Conservation (phyloP, 306 rosid species). For the Trifolium subterraneum region DNA sequence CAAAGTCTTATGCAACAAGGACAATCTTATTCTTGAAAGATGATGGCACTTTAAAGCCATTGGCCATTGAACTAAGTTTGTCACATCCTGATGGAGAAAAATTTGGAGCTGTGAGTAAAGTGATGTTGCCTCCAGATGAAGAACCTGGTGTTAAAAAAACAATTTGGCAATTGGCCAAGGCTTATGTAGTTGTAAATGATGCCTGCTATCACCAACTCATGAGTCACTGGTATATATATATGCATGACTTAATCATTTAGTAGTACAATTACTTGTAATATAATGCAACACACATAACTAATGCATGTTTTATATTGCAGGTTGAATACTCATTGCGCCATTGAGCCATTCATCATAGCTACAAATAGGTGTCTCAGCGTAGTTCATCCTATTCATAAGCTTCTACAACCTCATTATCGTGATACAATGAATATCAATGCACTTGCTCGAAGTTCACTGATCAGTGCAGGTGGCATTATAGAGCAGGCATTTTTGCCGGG, state of each 20-base stretch:
- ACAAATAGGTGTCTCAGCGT: slow-evolving; percentile 22
- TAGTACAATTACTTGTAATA: background rate
- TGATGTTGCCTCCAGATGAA: background rate
- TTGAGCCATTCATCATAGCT: slow-evolving; percentile 26
- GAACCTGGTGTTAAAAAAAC: background rate
- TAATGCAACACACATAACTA: too few species aligned
- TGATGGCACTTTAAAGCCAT: slow-evolving; percentile 3
- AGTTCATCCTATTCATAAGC: slow-evolving; percentile 23
- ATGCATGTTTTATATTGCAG: slow-evolving; percentile 27
- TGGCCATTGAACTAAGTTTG: slow-evolving; percentile 28
- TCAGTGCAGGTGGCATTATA: slow-evolving; percentile 14
- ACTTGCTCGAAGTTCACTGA: slow-evolving; percentile 12
- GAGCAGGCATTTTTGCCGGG: slow-evolving; percentile 20
- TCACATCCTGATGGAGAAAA: slow-evolving; percentile 12
- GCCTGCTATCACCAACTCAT: slow-evolving; percentile 23
- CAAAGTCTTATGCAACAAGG: slow-evolving; percentile 18
- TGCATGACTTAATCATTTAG: background rate
- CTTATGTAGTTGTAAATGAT: slow-evolving; percentile 22
- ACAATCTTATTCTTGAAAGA: slow-evolving; percentile 28
- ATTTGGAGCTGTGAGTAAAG: background rate
- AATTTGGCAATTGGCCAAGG: slow-evolving; percentile 20
- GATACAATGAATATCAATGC: slow-evolving; percentile 30
- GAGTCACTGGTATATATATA: slow-evolving; percentile 13
- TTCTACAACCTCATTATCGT: slow-evolving; percentile 19
- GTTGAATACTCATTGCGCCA: slow-evolving; percentile 55